A percentile compares a stretch with the other conserved stretches of the same genome.
Conservation (phyloP, 371 early-diverging fungal species). For the Nematocida ausubeli region DNA sequence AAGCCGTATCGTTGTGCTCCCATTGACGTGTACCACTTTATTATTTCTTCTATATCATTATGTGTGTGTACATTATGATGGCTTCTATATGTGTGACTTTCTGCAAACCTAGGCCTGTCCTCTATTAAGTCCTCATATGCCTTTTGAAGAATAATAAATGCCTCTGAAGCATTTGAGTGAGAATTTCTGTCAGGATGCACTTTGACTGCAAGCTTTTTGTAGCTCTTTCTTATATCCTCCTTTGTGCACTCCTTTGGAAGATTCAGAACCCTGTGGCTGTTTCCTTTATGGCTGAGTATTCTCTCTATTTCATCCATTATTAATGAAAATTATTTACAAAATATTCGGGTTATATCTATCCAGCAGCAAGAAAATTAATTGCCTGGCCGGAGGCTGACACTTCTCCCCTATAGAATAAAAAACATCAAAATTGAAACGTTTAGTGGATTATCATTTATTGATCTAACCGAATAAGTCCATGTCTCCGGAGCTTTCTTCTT, state of each 20-base stretch:
- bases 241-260: constrained; percentile 75
- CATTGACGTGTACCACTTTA: constrained; percentile 1
- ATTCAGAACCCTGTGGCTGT: constrained; percentile 71
- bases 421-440: too few relatives aligned
- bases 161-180: constrained; percentile 20
- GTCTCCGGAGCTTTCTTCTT: constrained; percentile 53
- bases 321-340: constrained; percentile 9
- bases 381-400: background rate
- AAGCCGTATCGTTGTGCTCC: background rate
- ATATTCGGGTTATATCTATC: background rate
- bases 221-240: constrained; percentile 86
- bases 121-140: constrained; percentile 31
- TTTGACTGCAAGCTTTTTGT: constrained; percentile 81
- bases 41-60: constrained; percentile 1
- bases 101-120: background rate
- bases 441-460: background rate
- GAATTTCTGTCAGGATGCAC: constrained; percentile 84
- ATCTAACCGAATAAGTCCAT: constrained; percentile 42
- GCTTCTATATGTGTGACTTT: background rate
- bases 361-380: background rate
- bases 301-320: constrained; percentile 3
- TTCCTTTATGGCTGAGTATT: constrained; percentile 43
- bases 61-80: background rate
- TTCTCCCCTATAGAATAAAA: too few relatives aligned
- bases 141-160: constrained; percentile 34